Evolutionary conservation across 164 flowering plant species (phyloP), one percentile per base, ranked within the genome.

Genomic region (Vitis amurensis): DNA sequence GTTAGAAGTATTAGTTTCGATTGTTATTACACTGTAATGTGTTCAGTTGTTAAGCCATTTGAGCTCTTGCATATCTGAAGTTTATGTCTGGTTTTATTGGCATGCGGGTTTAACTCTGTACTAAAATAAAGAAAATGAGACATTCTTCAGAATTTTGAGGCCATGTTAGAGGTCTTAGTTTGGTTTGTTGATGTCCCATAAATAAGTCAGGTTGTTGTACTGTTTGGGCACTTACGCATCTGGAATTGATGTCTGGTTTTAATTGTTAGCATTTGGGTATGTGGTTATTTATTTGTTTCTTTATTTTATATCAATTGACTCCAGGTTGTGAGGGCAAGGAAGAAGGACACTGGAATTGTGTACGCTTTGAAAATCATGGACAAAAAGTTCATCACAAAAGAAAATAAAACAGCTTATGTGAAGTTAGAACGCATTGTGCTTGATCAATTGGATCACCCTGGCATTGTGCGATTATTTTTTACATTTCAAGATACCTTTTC

Each of bases 351-450:
- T 11, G 98, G 98, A 66, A 79, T 71, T 63, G 83, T 96, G 1
- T 96, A 96, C 84, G 99, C 99, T 53, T 84, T 96, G 91, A 96
- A 96, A 88, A 93, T 93, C 64, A 96, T 96, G 99, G 98, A 96
- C 82, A 96, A 96, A 71, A 90, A 96, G 74, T 96, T 96, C 85
- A 96, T 96, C 63, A 91, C 97, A 44, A 96, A 96, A 82, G 99
- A 93, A 84, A 96, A 96, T 71, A 96, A 96, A 83, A 93, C 94
- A 66, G 87, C 97, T 67, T 96, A 91, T 81, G 98, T 93, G 77
- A 93, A 96, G 84, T 74, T 96, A 86, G 99, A 96, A 73, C 85
- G 99, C 8, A 89, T 96, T 64, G 98, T 93, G 16, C 95, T 96
- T 30, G 99, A 96, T 74, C 99, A 96, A 68, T 83, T 96, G 80